These are phyloP conservation scores for Apiotrichum akiyoshidainum DNA, from an alignment of 1,284 basidiomycete species.

Conservation along the genomic window DNA sequence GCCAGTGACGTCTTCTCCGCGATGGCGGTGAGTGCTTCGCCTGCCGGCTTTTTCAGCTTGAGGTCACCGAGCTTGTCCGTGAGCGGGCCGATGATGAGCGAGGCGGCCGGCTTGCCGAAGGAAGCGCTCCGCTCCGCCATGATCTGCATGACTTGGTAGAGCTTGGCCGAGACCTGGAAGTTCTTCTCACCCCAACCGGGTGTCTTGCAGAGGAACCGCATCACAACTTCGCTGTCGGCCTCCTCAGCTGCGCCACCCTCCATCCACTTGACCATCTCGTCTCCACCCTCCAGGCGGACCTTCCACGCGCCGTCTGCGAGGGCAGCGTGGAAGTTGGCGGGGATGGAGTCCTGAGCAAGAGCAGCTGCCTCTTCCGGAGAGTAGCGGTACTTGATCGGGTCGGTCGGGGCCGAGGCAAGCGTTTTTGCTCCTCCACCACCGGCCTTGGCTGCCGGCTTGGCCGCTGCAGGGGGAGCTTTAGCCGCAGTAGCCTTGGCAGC, in stretches of 20 bases:
- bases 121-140: slow-evolving; percentile 75
- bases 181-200: slow-evolving; percentile 96
- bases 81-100: slow-evolving; percentile 77
- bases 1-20: slow-evolving; percentile 92
- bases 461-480: slow-evolving; percentile 38
- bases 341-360: slow-evolving; percentile 71
- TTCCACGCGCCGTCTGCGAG: slow-evolving; percentile 92
- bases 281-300: slow-evolving; percentile 76
- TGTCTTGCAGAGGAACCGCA: slow-evolving; percentile 87
- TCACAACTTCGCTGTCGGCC: slow-evolving; percentile 82
- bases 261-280: slow-evolving; percentile 82
- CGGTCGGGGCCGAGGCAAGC: slow-evolving; percentile 58
- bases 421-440: slow-evolving; percentile 53
- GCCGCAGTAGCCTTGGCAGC: slow-evolving; percentile 20
- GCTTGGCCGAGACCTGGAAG: slow-evolving; percentile 89
- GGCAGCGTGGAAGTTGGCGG: slow-evolving; percentile 66
- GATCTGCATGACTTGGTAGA: slow-evolving; percentile 70
- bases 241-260: slow-evolving; percentile 58
- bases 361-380: slow-evolving; percentile 88
- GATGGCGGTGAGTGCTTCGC: slow-evolving; percentile 75
- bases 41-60: slow-evolving; percentile 96
- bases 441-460: slow-evolving; percentile 41
- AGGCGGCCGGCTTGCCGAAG: slow-evolving; percentile 82
- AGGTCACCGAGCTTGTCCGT: slow-evolving; percentile 94
- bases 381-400: slow-evolving; percentile 87